A percentile compares a stretch with the other conserved stretches of the same genome.
These are phyloP conservation scores for Podospora appendiculata DNA, from an alignment of 495 filamentous ascomycete genomes.

Conservation along the genomic window DNA sequence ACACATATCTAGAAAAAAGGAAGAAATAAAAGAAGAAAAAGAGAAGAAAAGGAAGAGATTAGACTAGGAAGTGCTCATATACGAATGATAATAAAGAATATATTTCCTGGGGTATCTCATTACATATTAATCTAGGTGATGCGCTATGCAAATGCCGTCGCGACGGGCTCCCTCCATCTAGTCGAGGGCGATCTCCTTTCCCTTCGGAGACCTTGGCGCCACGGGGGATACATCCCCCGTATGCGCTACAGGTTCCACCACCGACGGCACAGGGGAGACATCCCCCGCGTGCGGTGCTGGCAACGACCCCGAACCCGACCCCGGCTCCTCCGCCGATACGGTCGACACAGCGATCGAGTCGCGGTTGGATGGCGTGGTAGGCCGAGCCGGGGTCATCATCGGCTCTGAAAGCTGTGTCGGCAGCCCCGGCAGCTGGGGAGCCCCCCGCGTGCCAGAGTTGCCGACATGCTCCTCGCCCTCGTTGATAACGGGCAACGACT, in stretches of 20 bases:
- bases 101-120: too few relatives aligned
- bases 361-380: not conserved
- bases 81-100: too few relatives aligned
- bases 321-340: not conserved
- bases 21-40: too few relatives aligned
- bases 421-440: constrained; percentile 1
- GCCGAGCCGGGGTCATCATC: not conserved
- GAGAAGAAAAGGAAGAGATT: too few relatives aligned
- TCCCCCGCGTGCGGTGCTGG: too few relatives aligned
- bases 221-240: not conserved
- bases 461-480: not conserved
- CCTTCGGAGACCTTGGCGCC: not conserved
- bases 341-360: not conserved
- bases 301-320: not conserved
- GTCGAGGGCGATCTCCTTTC: not conserved
- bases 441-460: not conserved
- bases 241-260: too few relatives aligned
- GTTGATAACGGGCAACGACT: not conserved
- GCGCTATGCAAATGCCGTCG: too few relatives aligned
- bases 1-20: too few relatives aligned
- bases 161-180: too few relatives aligned
- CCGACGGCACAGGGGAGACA: too few relatives aligned
- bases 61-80: too few relatives aligned
- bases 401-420: not conserved
- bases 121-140: too few relatives aligned